Percentiles rank a stretch among this genome's conserved stretches.
phyloP scores from a whole-genome alignment of 306 rosid genomes.

The Dicorynia guianensis region DNA sequence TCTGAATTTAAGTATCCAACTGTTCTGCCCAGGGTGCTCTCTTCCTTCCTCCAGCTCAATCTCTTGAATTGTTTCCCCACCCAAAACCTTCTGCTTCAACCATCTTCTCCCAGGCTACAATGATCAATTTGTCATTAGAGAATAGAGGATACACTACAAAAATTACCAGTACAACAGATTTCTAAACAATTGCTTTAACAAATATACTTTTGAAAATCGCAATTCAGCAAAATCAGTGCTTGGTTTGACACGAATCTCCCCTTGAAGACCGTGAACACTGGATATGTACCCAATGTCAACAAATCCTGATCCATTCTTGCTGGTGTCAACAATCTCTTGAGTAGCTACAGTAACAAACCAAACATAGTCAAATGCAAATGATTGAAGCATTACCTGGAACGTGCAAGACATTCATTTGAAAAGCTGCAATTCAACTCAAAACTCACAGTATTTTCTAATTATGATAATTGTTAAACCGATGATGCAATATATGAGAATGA shows the following conservation, averaged over 20 bases:
- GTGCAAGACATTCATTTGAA: background rate
- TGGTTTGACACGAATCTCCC: conserved; percentile 79
- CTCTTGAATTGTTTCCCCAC: conserved; percentile 65
- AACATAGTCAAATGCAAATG: background rate
- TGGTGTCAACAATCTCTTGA: conserved; percentile 55
- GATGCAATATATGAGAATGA: background rate
- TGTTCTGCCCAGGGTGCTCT: conserved; percentile 80
- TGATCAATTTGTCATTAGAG: conserved; percentile 1
- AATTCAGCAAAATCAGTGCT: conserved; percentile 85
- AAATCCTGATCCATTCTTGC: conserved; percentile 45
- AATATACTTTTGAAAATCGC: conserved; percentile 70
- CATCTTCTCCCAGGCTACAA: conserved; percentile 88
- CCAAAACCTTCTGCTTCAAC: conserved; percentile 67
- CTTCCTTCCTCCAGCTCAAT: conserved; percentile 88
- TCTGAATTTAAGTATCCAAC: conserved; percentile 82
- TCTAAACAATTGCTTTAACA: background rate
- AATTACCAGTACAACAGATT: background rate
- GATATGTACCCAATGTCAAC: conserved; percentile 78
- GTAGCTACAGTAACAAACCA: conserved; percentile 48
- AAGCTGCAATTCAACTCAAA: background rate
- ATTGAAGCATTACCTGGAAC: too few species aligned
- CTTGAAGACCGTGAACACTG: conserved; percentile 81
- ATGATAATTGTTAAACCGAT: background rate
- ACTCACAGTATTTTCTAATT: background rate
- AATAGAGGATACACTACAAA: background rate